phyloP scores from a whole-genome alignment of 2,329 filamentous ascomycete genomes.

The Paecilomyces variotii region DNA sequence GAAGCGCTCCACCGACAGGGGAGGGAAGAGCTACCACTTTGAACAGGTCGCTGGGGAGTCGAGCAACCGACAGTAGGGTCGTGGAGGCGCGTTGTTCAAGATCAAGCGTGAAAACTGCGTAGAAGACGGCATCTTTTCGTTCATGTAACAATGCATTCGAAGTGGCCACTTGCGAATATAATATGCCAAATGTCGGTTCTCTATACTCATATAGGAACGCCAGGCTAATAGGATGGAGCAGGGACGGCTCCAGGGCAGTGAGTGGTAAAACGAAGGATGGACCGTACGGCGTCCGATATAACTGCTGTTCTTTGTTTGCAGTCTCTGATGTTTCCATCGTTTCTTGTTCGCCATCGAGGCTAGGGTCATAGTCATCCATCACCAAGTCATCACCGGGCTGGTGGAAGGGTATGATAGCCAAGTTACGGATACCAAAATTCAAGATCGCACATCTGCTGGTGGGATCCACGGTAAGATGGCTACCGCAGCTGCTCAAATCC shows the following conservation, averaged over 20 bases:
- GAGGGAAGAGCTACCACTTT: slow-evolving; percentile 73
- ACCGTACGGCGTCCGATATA: slow-evolving; percentile 61
- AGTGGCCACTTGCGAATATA: slow-evolving; percentile 67
- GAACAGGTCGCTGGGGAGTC: slow-evolving; percentile 80
- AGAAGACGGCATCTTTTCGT: slow-evolving; percentile 76
- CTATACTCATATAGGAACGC: slow-evolving; percentile 94
- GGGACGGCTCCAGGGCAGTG: slow-evolving; percentile 75
- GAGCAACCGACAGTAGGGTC: slow-evolving; percentile 76
- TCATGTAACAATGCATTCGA: slow-evolving; percentile 67
- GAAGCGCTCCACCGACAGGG: slow-evolving; percentile 78
- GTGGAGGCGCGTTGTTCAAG: slow-evolving; percentile 90
- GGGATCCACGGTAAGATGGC: slow-evolving; percentile 79
- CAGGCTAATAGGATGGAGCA: slow-evolving; percentile 84
- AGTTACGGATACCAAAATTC: slow-evolving; percentile 79
- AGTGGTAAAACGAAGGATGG: slow-evolving; percentile 90
- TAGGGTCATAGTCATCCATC: slow-evolving; percentile 85
- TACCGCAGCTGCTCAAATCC: slow-evolving; percentile 66
- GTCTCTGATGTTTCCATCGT: slow-evolving; percentile 16
- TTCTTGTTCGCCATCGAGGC: slow-evolving; percentile 58
- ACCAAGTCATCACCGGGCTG: slow-evolving; percentile 79
- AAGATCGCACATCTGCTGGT: slow-evolving; percentile 88
- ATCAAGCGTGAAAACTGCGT: slow-evolving; percentile 92
- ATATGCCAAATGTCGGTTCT: slow-evolving; percentile 91
- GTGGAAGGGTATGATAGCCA: slow-evolving; percentile 90
- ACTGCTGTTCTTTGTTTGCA: slow-evolving; percentile 29